Conservation (phyloP, 768 basidiomycete species). For the Udeniomyces megalosporus region DNA sequence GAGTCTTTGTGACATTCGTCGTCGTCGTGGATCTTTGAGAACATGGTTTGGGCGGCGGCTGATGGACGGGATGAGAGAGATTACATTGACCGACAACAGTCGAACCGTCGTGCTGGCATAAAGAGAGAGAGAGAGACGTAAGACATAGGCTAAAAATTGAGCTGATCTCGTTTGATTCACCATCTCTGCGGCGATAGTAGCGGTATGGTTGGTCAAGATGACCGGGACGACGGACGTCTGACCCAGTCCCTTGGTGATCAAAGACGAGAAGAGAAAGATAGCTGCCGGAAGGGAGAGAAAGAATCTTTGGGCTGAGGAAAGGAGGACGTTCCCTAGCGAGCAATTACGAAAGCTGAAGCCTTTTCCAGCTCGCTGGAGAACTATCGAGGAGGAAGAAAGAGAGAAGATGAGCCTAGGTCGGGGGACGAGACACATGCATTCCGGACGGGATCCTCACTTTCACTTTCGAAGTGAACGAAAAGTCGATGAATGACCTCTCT, state of each 20-base stretch:
- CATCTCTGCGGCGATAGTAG: conserved; percentile 85
- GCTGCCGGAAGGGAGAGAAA: conserved; percentile 85
- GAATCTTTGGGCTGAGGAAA: conserved; percentile 75
- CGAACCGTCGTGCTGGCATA: conserved; percentile 42
- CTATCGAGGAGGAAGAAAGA: neutral
- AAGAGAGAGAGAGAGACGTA: neutral
- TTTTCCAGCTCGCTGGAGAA: conserved; percentile 78
- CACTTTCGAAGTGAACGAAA: conserved; percentile 78
- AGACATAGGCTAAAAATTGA: neutral
- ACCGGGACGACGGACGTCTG: conserved; percentile 71
- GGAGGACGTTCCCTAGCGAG: conserved; percentile 59
- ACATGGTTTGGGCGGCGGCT: neutral
- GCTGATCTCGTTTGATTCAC: conserved; percentile 34
- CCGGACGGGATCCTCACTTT: conserved; percentile 27
- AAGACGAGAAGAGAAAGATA: conserved; percentile 76
- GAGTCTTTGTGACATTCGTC: no score
- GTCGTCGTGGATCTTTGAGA: no score
- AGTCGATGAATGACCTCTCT: conserved; percentile 88
- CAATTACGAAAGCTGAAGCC: conserved; percentile 58
- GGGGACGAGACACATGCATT: neutral
- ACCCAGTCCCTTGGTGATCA: conserved; percentile 58
- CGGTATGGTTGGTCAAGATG: conserved; percentile 83
- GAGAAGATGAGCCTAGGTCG: neutral
- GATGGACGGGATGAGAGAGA: conserved; percentile 63
- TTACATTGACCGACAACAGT: conserved; percentile 81